A percentile compares a stretch with the other conserved stretches of the same genome.
Conservation (phyloP, 2,329 filamentous ascomycete species). For the Alternaria brassicae region DNA sequence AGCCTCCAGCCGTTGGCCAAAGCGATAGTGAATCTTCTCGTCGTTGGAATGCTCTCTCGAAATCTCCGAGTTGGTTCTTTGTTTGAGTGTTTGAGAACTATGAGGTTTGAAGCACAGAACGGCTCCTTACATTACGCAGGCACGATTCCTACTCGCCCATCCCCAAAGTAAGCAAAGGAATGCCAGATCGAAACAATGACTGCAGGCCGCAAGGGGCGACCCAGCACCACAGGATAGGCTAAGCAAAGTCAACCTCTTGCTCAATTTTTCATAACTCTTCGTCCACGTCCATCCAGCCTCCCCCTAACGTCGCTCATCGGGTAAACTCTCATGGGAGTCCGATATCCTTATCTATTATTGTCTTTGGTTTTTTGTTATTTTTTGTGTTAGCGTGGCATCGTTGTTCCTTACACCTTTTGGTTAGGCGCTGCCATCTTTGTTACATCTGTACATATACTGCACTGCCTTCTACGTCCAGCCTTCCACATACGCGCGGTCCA, state of each 20-base stretch:
- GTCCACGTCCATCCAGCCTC: not conserved
- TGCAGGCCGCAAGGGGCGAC: constrained; percentile 43
- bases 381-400: constrained; percentile 5
- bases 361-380: constrained; percentile 6
- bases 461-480: not conserved
- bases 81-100: not conserved
- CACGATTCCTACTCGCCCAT: constrained; percentile 9
- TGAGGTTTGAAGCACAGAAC: not conserved
- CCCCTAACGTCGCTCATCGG: not conserved
- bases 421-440: not conserved
- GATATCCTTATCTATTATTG: not conserved
- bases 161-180: constrained; percentile 30
- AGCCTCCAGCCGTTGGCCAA: not conserved
- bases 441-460: not conserved
- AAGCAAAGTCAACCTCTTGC: constrained; percentile 29
- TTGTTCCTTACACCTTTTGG: not conserved
- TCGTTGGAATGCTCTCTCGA: not conserved
- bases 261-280: not conserved
- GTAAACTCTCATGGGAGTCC: not conserved
- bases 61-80: not conserved
- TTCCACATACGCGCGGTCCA: not conserved
- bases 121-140: constrained; percentile 5
- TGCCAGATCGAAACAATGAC: constrained; percentile 33
- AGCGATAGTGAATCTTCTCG: not conserved
- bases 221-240: constrained; percentile 26